A percentile compares a stretch with the other conserved stretches of the same genome.
phyloP scores from a whole-genome alignment of 768 basidiomycete species.

The Auricularia auricula-judae region DNA sequence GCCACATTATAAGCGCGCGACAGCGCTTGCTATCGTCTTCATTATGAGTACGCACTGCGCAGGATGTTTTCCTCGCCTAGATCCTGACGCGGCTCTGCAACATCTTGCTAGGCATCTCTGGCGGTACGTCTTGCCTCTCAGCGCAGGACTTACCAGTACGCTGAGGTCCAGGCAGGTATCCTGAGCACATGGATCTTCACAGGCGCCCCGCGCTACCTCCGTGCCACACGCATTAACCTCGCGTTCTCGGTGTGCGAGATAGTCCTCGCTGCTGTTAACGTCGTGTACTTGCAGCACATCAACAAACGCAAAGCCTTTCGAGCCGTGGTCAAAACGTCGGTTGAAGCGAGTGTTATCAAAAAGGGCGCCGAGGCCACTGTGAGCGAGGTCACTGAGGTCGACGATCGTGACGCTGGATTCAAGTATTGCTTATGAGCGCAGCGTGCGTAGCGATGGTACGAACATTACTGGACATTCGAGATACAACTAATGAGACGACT shows the following conservation, averaged over 20 bases:
- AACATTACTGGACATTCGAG: too few relatives aligned
- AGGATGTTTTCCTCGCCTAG: neutral
- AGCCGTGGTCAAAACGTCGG: neutral
- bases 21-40: neutral
- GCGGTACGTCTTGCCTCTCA: too few relatives aligned
- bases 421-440: too few relatives aligned
- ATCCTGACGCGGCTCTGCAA: too few relatives aligned
- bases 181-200: slow-evolving; percentile 5
- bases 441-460: too few relatives aligned
- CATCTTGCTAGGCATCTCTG: too few relatives aligned
- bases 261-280: neutral
- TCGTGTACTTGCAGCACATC: neutral
- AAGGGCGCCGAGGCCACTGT: neutral
- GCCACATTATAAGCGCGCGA: neutral
- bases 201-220: slow-evolving; percentile 1
- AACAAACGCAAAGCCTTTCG: neutral
- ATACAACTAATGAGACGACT: too few relatives aligned
- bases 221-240: slow-evolving; percentile 3
- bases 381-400: neutral
- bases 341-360: neutral
- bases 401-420: neutral
- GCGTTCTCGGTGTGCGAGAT: slow-evolving; percentile 1
- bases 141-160: too few relatives aligned
- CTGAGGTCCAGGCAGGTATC: neutral
- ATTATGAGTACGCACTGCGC: neutral